Evolutionary conservation across 2,329 filamentous ascomycete genomes (phyloP), one percentile per base, ranked within the genome.

Genomic region (Furcasterigmium sp.): DNA sequence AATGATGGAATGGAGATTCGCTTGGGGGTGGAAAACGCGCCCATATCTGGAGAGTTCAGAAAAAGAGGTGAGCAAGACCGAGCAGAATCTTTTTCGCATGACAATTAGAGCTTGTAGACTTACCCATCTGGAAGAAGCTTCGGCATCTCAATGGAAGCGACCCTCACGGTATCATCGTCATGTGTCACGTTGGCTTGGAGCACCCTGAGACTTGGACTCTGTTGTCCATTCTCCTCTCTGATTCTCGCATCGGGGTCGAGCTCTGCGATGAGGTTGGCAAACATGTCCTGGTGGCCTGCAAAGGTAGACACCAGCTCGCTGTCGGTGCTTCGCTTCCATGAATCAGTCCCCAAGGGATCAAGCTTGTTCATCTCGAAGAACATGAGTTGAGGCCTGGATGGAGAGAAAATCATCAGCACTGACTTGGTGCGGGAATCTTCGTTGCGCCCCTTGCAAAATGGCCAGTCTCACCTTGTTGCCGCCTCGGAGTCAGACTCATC

Each of bases 331-430:
- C 50, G 14, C 39, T 51, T 51, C 46, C 48, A 51, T 11, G 50
- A 48, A 17, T 28, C 46, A 9, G 34, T 40, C 25, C 50, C 50
- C 7, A 49, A 15, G 7, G 50, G 50, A 28, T 52, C 50, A 7
- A 35, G n/a, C 3, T 42, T 47, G 37, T 47, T 45, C 20, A 52
- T 41, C 36, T 49, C 41, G 36, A 49, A 52, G 37, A 52, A 52
- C 46, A 52, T 49, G 10, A 51, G 37, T 2, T 42, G 35, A 20
- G 34, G 13, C 34, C 46, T 51, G 36, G n/a, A n/a, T n/a, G n/a
- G n/a, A n/a, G n/a, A n/a, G n/a, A 36, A 15, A 36, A 15, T 9
- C 10, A 15, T 15, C 17, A 36, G 18, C 17, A 36, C 10, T 36
- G 8, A 9, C n/a, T n/a, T n/a, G n/a, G n/a, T n/a, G n/a, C n/a